Percentiles rank a stretch among this genome's conserved stretches.
These are phyloP conservation scores for Solanum commersonii DNA, from an alignment of 257 asterid species.

Conservation along the genomic window DNA sequence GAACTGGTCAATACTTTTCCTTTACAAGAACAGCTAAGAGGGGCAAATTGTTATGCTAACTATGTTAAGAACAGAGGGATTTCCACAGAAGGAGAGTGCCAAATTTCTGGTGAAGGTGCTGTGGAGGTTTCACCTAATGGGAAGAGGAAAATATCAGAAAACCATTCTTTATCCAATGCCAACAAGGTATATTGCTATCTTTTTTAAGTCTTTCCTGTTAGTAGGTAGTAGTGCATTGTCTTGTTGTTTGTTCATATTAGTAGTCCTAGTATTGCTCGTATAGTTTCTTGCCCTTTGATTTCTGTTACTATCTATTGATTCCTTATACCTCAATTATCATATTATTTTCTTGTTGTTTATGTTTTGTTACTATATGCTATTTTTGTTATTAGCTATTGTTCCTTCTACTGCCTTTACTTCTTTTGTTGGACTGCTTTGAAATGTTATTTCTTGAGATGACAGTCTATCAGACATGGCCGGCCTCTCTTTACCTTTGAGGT, in stretches of 20 bases:
- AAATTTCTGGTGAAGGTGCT: slow-evolving; percentile 24
- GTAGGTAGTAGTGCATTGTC: neutral
- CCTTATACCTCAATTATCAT: neutral
- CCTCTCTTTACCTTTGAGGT: neutral
- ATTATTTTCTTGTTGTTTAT: neutral
- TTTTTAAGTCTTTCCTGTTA: neutral
- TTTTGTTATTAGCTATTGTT: neutral
- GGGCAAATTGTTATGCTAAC: slow-evolving; percentile 10
- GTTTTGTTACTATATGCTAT: neutral
- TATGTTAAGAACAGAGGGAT: slow-evolving; percentile 15
- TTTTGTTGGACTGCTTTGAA: neutral
- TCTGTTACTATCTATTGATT: neutral
- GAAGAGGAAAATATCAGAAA: slow-evolving; percentile 51
- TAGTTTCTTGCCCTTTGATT: neutral
- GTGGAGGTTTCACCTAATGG: slow-evolving; percentile 39
- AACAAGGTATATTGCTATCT: slow-evolving; percentile 19
- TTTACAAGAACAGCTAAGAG: slow-evolving; percentile 23
- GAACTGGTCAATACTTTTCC: slow-evolving; percentile 41
- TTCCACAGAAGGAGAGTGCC: slow-evolving; percentile 15
- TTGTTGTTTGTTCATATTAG: neutral
- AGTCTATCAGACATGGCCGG: neutral
- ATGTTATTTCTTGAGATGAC: neutral
- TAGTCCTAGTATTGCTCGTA: neutral
- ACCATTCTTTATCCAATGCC: slow-evolving; percentile 17
- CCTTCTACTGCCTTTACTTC: neutral